A percentile compares a stretch with the other conserved stretches of the same genome.
phyloP scores from a whole-genome alignment of 495 filamentous ascomycete genomes.

The Neurospora sp. region DNA sequence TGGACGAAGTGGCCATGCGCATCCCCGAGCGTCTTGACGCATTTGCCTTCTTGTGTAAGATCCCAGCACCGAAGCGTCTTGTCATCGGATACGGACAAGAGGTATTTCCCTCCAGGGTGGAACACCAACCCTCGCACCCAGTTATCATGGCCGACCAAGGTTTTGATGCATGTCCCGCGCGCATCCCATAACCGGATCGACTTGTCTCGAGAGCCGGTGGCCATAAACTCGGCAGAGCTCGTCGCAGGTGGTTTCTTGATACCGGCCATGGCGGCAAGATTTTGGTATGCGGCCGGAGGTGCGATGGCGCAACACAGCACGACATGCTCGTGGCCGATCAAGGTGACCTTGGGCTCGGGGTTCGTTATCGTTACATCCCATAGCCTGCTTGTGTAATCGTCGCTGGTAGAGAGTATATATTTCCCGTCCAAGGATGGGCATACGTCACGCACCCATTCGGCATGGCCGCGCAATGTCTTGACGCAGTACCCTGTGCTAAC shows the following conservation, averaged over 20 bases:
- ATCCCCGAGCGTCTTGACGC: slow-evolving; percentile 72
- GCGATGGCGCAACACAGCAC: slow-evolving; percentile 87
- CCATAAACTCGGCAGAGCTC: slow-evolving; percentile 78
- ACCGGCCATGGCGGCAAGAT: slow-evolving; percentile 72
- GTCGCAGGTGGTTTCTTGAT: slow-evolving; percentile 66
- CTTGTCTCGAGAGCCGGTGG: slow-evolving; percentile 86
- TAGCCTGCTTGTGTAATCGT: slow-evolving; percentile 68
- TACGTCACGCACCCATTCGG: slow-evolving; percentile 87
- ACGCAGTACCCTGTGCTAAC: slow-evolving; percentile 88
- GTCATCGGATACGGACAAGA: slow-evolving; percentile 79
- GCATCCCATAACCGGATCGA: slow-evolving; percentile 86
- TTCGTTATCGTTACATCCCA: slow-evolving; percentile 72
- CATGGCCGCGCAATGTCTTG: slow-evolving; percentile 70
- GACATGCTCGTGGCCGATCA: slow-evolving; percentile 83
- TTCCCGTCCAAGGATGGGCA: slow-evolving; percentile 72
- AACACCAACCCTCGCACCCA: slow-evolving; percentile 86
- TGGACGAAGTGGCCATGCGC: slow-evolving; percentile 82
- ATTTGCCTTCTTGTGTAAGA: slow-evolving; percentile 77
- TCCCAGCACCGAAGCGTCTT: slow-evolving; percentile 96
- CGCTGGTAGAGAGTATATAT: slow-evolving; percentile 70
- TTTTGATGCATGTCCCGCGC: slow-evolving; percentile 78
- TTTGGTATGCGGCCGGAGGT: slow-evolving; percentile 63
- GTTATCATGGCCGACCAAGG: slow-evolving; percentile 85
- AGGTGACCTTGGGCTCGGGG: slow-evolving; percentile 65
- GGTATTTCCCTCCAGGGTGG: slow-evolving; percentile 89